Evolutionary conservation across 1,284 basidiomycete genomes (phyloP).

Genomic region (Mycena citricolor): DNA sequence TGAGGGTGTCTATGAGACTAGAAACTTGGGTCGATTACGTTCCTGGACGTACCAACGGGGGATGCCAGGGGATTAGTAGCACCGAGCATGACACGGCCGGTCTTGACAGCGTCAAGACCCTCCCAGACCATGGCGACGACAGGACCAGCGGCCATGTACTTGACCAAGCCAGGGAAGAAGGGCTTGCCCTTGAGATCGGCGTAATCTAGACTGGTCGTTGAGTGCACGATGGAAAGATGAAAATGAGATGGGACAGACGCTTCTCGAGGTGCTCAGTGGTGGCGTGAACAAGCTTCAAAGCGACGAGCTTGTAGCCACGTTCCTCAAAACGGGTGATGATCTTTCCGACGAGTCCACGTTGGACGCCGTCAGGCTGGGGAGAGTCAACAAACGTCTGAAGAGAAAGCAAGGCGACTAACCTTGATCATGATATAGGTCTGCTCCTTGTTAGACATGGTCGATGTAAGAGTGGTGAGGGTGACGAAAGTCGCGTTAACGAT

Average conservation of each 20-base stretch:
- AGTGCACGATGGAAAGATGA: constrained; percentile 19
- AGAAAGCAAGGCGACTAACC: constrained; percentile 39
- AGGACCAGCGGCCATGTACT: constrained; percentile 94
- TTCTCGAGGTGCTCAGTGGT: constrained; percentile 83
- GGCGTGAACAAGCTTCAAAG: constrained; percentile 83
- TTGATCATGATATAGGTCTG: constrained; percentile 93
- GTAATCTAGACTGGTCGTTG: constrained; percentile 67
- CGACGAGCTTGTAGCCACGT: constrained; percentile 92
- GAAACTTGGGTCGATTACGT: constrained; percentile 15
- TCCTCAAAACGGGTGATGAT: constrained; percentile 93
- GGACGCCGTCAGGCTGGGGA: constrained; percentile 91
- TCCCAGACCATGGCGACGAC: constrained; percentile 98
- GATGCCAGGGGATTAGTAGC: constrained; percentile 96
- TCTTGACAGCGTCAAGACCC: constrained; percentile 96
- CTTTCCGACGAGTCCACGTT: constrained; percentile 92
- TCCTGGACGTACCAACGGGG: constrained; percentile 60
- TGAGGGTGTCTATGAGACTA: constrained; percentile 29
- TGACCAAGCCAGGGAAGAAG: constrained; percentile 93
- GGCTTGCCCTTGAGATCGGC: constrained; percentile 86
- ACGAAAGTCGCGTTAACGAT: constrained; percentile 31
- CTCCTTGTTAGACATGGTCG: constrained; percentile 61
- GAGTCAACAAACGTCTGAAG: neutral
- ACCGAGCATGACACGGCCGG: constrained; percentile 93
- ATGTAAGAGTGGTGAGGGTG: constrained; percentile 27
- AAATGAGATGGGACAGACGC: constrained; percentile 45